Percentiles rank a stretch among this genome's conserved stretches.
phyloP scores from a whole-genome alignment of 1,284 basidiomycete species.

The Pholiota adiposa region DNA sequence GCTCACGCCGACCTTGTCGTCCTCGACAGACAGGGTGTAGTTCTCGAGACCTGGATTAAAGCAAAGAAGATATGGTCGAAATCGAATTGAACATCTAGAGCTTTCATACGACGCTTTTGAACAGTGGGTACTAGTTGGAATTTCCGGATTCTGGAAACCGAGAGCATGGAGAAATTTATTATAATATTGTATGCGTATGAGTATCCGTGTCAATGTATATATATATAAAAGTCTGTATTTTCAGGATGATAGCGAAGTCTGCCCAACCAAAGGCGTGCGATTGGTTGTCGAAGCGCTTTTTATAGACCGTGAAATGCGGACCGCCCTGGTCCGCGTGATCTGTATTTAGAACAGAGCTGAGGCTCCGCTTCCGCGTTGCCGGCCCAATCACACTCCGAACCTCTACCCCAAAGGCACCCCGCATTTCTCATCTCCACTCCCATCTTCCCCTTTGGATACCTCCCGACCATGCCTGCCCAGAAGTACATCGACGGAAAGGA shows the following conservation, averaged over 20 bases:
- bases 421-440: background rate
- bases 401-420: background rate
- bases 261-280: background rate
- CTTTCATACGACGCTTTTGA: too few relatives aligned
- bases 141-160: too few relatives aligned
- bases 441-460: background rate
- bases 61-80: constrained; percentile 72
- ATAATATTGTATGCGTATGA: too few relatives aligned
- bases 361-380: constrained; percentile 2
- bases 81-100: constrained; percentile 6
- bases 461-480: background rate
- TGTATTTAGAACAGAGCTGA: background rate
- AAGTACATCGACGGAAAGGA: constrained; percentile 53
- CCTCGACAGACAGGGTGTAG: constrained; percentile 68
- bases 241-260: too few relatives aligned
- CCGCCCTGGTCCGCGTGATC: background rate
- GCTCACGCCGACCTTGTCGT: constrained; percentile 86
- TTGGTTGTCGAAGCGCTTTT: background rate
- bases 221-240: too few relatives aligned
- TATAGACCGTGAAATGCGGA: constrained; percentile 1
- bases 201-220: too few relatives aligned
- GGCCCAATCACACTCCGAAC: constrained; percentile 7
- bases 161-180: too few relatives aligned
- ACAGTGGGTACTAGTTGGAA: too few relatives aligned
- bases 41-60: constrained; percentile 81